These are phyloP conservation scores for Cordyceps pruinosa DNA, from an alignment of 2,329 filamentous ascomycete genomes.

Conservation along the genomic window DNA sequence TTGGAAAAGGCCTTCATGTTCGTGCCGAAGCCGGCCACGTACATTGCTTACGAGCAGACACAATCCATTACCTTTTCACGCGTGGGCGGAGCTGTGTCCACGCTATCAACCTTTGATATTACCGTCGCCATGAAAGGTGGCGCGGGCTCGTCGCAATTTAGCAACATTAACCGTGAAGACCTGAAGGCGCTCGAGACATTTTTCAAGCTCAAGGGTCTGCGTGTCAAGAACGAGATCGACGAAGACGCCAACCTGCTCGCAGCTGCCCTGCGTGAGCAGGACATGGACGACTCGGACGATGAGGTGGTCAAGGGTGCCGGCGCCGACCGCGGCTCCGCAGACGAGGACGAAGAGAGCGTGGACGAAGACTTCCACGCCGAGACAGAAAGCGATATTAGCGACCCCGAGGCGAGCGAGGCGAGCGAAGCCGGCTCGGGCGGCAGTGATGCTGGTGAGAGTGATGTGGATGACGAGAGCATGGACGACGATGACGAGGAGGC, in stretches of 20 bases:
- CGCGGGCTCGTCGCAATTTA: conserved; percentile 88
- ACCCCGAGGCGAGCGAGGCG: conserved; percentile 85
- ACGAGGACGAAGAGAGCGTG: conserved; percentile 90
- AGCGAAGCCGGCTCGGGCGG: conserved; percentile 57
- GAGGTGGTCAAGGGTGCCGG: conserved; percentile 59
- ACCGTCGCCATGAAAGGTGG: conserved; percentile 84
- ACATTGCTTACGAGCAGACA: conserved; percentile 92
- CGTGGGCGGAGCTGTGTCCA: conserved; percentile 87
- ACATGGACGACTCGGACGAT: conserved; percentile 77
- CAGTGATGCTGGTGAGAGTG: conserved; percentile 39
- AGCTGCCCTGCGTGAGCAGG: conserved; percentile 76
- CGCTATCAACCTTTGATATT: conserved; percentile 94
- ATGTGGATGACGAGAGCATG: conserved; percentile 38
- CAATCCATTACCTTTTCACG: conserved; percentile 90
- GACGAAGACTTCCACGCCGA: conserved; percentile 95
- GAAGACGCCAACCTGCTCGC: conserved; percentile 80
- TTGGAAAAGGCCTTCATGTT: conserved; percentile 99
- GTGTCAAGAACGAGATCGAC: conserved; percentile 97
- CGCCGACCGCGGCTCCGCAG: conserved; percentile 79
- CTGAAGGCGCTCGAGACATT: conserved; percentile 94
- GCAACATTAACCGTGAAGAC: conserved; percentile 98
- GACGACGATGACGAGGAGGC: conserved; percentile 38
- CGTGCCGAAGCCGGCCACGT: conserved; percentile 95
- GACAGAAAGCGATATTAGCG: conserved; percentile 89
- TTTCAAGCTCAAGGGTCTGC: conserved; percentile 91